Evolutionary conservation across 306 rosid species (phyloP), one percentile per base, ranked within the genome.

Genomic region (Cucurbita ficifolia): DNA sequence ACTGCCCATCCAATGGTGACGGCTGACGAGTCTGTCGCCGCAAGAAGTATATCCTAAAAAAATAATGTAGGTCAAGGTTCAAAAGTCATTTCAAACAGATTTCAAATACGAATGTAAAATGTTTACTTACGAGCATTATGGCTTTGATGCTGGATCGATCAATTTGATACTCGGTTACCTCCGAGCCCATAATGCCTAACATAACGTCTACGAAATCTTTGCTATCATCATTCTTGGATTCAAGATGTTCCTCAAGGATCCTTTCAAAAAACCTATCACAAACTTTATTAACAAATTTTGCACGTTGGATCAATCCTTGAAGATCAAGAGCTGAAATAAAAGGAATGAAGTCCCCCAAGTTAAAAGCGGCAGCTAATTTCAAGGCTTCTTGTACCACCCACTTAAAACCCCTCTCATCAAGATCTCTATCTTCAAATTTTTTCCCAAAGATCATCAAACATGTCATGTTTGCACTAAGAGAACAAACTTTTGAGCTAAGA

Each of bases 381-480:
- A 83, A 68, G 0, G 1, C 46, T 76, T 89, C 87, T 70, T 70
- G 81, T 2, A 86, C 49, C 80, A 80, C 78, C 51, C 61, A 77
- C 70, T 77, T 83, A 78, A 89, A 82, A 6, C 96, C 90, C 51
- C 43, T 87, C 79, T 77, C 88, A 39, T 76, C 84, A 10, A 87
- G 51, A 2, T 86, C 90, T 14, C 70, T 45, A 35, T 87, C 87
- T 75, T 5, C 16, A 58, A 76, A 87, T 77, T 89, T 87, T 82
- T 80, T 89, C 57, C 96, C 90, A 0, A 87, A 77, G 38, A 81
- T 70, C 96, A 86, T 86, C 35, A 79, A 76, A 51, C 96, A 89
- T 55, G 73, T 83, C 76, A 79, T 82, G 46, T 60, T 73, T 0
- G 85, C 83, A 4, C 43, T 65, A 3, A 82, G 83, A 43, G 86